Conservation (phyloP, 345 rosid species). For the Eucalyptus marginata region DNA sequence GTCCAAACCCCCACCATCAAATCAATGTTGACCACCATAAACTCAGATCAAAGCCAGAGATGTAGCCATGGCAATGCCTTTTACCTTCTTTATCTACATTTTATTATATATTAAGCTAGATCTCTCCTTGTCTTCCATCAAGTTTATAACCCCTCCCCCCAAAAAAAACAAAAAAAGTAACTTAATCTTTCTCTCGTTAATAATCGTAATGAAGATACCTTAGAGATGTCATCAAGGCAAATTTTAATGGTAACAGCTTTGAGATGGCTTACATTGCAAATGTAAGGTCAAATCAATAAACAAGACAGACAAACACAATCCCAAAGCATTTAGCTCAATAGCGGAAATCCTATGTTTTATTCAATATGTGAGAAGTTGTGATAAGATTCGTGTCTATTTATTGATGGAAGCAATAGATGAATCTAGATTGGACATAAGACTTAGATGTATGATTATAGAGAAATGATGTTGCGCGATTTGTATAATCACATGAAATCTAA, state of each 20-base stretch:
- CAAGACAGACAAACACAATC: not conserved
- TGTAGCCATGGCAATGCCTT: not conserved
- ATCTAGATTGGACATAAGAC: not conserved
- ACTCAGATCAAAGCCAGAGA: not conserved
- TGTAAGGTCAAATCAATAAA: not conserved
- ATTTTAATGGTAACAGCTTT: not conserved
- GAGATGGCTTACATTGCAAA: not conserved
- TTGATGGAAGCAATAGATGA: not conserved
- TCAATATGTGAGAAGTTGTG: rapidly evolving
- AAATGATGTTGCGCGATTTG: rapidly evolving
- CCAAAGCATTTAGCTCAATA: not conserved
- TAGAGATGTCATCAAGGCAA: not conserved
- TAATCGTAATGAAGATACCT: not conserved
- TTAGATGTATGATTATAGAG: not conserved
- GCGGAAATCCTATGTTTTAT: not conserved
- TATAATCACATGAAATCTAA: rapidly evolving
- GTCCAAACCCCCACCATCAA: not conserved
- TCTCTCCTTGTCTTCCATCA: not conserved
- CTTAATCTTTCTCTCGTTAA: not conserved
- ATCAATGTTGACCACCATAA: not conserved
- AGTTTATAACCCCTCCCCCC: not conserved
- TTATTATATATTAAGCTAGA: not conserved
- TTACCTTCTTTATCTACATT: not conserved
- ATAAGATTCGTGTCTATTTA: not conserved
- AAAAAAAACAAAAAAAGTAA: rapidly evolving